Percentiles rank a stretch among this genome's conserved stretches.
Conservation (phyloP, 108 stramenopile species). For the Cyclotella cryptica region DNA sequence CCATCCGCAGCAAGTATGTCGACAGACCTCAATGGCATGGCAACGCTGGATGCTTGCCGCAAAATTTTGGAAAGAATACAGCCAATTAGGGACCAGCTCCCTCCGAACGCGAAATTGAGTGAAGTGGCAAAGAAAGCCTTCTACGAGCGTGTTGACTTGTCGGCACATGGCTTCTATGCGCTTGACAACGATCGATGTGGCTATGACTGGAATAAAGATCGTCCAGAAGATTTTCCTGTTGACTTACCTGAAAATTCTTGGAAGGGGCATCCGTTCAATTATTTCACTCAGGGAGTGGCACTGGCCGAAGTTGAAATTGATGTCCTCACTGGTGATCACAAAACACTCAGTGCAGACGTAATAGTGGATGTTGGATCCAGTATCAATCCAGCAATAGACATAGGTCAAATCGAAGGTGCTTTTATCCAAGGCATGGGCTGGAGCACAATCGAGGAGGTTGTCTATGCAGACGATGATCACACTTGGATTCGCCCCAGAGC, state of each 20-base stretch:
- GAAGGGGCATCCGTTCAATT: constrained; percentile 93
- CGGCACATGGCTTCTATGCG: constrained; percentile 94
- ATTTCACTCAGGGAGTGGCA: constrained; percentile 94
- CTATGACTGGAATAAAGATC: constrained; percentile 80
- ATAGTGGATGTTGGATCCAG: constrained; percentile 90
- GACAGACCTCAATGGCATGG: constrained; percentile 97
- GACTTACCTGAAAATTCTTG: constrained; percentile 86
- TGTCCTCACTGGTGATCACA: constrained; percentile 88
- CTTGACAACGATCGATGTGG: constrained; percentile 79
- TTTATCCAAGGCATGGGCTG: constrained; percentile 97
- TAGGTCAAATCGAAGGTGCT: constrained; percentile 97
- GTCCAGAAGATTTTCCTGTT: constrained; percentile 71
- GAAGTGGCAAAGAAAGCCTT: constrained; percentile 85
- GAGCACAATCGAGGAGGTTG: constrained; percentile 94
- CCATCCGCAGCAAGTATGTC: constrained; percentile 93
- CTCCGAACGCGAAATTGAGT: constrained; percentile 63
- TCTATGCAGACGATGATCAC: constrained; percentile 93
- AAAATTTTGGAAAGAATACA: constrained; percentile 85
- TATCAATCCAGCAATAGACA: constrained; percentile 96
- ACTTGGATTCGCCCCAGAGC: constrained; percentile 89
- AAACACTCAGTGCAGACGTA: constrained; percentile 83
- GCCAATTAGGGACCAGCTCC: constrained; percentile 82
- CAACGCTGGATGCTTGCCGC: constrained; percentile 92
- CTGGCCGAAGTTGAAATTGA: constrained; percentile 93
- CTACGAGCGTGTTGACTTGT: constrained; percentile 86